phyloP scores from a whole-genome alignment of 1,284 basidiomycete genomes.

The Cryptococcus wingfieldii region DNA sequence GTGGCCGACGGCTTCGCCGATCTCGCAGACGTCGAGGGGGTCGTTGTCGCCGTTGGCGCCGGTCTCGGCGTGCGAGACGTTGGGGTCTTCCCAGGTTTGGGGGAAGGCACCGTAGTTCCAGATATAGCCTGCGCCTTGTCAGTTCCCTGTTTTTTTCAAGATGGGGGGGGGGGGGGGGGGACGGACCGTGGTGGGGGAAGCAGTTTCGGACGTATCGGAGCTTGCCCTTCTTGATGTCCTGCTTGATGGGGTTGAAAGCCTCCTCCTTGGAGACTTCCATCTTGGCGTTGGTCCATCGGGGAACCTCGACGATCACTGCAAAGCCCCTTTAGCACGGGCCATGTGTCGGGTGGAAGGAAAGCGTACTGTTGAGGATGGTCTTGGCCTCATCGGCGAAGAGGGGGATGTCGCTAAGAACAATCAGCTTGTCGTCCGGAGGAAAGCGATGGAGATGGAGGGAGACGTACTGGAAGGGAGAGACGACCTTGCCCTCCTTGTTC shows the following conservation, averaged over 20 bases:
- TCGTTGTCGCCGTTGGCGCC: slow-evolving; percentile 99
- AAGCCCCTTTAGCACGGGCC: slow-evolving; percentile 1
- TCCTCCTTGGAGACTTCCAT: slow-evolving; percentile 99
- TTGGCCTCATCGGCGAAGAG: slow-evolving; percentile 90
- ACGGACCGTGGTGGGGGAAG: slow-evolving; percentile 90
- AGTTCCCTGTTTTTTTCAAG: no score
- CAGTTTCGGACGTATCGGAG: slow-evolving; percentile 98
- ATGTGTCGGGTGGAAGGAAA: no score
- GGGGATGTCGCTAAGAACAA: slow-evolving; percentile 65
- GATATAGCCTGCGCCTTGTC: slow-evolving; percentile 53
- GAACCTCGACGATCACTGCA: slow-evolving; percentile 87
- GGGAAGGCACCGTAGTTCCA: slow-evolving; percentile 99
- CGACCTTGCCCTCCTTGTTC: slow-evolving; percentile 67
- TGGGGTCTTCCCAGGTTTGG: slow-evolving; percentile 98
- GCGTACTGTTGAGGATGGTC: slow-evolving; percentile 79
- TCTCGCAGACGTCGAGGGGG: slow-evolving; percentile 99
- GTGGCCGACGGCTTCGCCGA: slow-evolving; percentile 97
- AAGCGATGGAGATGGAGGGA: not conserved
- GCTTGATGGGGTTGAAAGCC: slow-evolving; percentile 97
- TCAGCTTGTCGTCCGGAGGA: not conserved
- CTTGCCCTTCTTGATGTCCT: slow-evolving; percentile 68
- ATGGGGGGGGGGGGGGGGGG: no score
- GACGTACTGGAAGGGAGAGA: slow-evolving; percentile 77
- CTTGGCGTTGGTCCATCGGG: slow-evolving; percentile 99
- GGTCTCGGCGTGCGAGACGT: slow-evolving; percentile 84